These are phyloP conservation scores for Blepharisma undulans DNA, from an alignment of 169 alveolate species.

Conservation along the genomic window DNA sequence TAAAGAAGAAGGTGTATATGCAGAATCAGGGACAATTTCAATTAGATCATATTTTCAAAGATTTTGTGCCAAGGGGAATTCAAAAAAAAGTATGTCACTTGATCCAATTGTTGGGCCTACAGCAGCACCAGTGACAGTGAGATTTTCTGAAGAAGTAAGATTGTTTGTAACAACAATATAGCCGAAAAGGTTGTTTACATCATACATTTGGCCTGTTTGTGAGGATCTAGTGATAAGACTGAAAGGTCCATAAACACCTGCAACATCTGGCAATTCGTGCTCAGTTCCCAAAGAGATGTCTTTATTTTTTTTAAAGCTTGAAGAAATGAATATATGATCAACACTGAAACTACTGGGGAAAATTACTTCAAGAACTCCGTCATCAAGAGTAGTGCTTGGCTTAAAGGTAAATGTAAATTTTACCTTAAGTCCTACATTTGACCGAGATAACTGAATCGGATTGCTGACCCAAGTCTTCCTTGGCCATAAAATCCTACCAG, in stretches of 20 bases:
- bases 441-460: background rate
- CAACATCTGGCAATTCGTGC: background rate
- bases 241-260: slow-evolving; percentile 40
- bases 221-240: background rate
- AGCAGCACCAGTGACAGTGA: background rate
- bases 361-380: background rate
- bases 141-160: background rate
- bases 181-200: slow-evolving; percentile 11
- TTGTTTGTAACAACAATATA: background rate
- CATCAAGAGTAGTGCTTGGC: background rate
- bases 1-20: too few relatives aligned
- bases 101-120: background rate
- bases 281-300: background rate
- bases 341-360: background rate
- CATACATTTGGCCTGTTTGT: background rate
- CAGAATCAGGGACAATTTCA: too few relatives aligned
- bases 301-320: background rate
- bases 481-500: background rate
- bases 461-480: background rate
- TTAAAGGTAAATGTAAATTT: background rate
- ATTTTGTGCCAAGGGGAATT: background rate
- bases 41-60: background rate
- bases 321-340: background rate
- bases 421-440: background rate
- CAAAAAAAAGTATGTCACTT: background rate